A percentile compares a stretch with the other conserved stretches of the same genome.
These are phyloP conservation scores for Microcera coccophila DNA, from an alignment of 2,329 filamentous ascomycete genomes.

Conservation along the genomic window DNA sequence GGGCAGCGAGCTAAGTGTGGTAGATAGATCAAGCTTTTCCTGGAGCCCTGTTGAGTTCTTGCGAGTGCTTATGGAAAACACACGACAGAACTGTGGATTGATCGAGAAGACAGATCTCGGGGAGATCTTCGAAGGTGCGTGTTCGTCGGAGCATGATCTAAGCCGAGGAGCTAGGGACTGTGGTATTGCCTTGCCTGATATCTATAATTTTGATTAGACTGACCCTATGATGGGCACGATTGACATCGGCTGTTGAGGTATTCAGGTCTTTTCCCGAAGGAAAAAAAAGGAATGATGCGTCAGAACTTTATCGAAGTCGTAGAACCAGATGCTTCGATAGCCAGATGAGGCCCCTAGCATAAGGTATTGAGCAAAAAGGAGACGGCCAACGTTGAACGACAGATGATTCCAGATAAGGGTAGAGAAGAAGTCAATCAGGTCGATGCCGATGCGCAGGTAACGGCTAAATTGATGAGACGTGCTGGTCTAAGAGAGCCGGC, in stretches of 20 bases:
- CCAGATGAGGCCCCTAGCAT: not conserved
- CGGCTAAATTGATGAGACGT: not conserved
- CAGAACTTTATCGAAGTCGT: not conserved
- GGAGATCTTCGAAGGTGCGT: constrained; percentile 32
- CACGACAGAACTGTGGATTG: constrained; percentile 34
- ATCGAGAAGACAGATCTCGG: constrained; percentile 43
- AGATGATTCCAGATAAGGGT: constrained; percentile 8
- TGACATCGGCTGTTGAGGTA: too few relatives aligned
- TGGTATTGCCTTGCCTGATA: too few relatives aligned
- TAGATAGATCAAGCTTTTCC: constrained; percentile 22
- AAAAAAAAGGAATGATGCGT: not conserved
- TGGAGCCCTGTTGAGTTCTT: constrained; percentile 38
- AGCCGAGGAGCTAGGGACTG: too few relatives aligned
- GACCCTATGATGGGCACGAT: too few relatives aligned
- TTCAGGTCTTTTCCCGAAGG: too few relatives aligned
- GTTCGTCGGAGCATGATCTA: constrained; percentile 23
- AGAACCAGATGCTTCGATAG: not conserved
- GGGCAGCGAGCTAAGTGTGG: constrained; percentile 1
- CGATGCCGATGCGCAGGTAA: constrained; percentile 7
- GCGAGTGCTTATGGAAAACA: constrained; percentile 31
- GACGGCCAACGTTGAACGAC: constrained; percentile 5
- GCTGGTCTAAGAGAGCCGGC: constrained; percentile 2
- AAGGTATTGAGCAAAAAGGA: not conserved
- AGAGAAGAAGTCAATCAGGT: constrained; percentile 8
- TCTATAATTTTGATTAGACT: too few relatives aligned